Evolutionary conservation across 768 basidiomycete genomes (phyloP).

Genomic region (Auriscalpium vulgare): DNA sequence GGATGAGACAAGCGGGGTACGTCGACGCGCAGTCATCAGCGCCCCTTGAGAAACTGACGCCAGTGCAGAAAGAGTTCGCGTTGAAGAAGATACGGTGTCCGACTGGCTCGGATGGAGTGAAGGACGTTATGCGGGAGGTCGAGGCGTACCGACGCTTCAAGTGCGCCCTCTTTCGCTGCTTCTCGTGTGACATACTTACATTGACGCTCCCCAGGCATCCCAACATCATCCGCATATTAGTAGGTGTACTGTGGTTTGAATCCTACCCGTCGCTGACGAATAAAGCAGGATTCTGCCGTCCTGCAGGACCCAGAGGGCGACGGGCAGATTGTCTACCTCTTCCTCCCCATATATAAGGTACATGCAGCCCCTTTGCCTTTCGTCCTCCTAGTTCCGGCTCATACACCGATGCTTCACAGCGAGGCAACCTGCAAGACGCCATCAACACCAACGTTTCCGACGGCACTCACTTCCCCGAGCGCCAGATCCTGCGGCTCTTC

Average conservation of each 20-base stretch:
- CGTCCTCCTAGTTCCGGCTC: background rate
- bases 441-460: conserved; percentile 85
- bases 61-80: conserved; percentile 74
- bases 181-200: background rate
- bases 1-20: conserved; percentile 77
- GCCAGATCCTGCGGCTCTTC: conserved; percentile 83
- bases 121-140: conserved; percentile 82
- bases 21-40: conserved; percentile 21
- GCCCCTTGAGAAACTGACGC: background rate
- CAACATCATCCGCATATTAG: conserved; percentile 93
- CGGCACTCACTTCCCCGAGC: conserved; percentile 76
- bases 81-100: conserved; percentile 96
- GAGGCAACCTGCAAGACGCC: conserved; percentile 91
- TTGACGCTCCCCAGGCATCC: conserved; percentile 54
- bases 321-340: conserved; percentile 92
- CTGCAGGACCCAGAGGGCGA: conserved; percentile 91
- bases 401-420: conserved; percentile 32
- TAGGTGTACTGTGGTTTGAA: conserved; percentile 23
- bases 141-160: conserved; percentile 94
- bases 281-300: conserved; percentile 77
- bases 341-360: conserved; percentile 89
- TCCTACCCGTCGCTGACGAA: conserved; percentile 5
- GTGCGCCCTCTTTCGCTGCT: conserved; percentile 36
- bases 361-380: conserved; percentile 7
- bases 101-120: conserved; percentile 79